phyloP scores from a whole-genome alignment of 2,329 filamentous ascomycete species.

The Epichloe bromicola region DNA sequence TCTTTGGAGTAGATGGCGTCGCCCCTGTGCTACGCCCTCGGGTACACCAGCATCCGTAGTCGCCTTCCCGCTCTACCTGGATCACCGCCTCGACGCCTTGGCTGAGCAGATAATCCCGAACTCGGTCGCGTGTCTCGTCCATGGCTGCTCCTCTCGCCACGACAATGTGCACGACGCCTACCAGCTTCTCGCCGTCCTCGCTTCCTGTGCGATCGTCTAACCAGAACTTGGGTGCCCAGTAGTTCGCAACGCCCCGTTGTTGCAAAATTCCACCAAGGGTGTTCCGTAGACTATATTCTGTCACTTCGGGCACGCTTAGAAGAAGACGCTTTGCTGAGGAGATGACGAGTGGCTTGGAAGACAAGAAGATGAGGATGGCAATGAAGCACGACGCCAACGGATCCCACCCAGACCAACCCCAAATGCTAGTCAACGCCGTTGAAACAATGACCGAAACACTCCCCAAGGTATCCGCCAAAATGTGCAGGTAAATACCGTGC shows the following conservation, averaged over 20 bases:
- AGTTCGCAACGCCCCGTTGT: conserved; percentile 72
- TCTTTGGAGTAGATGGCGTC: conserved; percentile 21
- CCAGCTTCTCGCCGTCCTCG: conserved; percentile 39
- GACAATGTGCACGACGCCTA: conserved; percentile 79
- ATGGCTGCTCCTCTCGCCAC: conserved; percentile 58
- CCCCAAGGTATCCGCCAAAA: conserved; percentile 86
- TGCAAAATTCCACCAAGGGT: conserved; percentile 72
- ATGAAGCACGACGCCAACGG: conserved; percentile 90
- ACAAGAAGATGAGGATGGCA: conserved; percentile 83
- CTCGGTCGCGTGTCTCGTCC: conserved; percentile 74
- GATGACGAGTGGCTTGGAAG: conserved; percentile 74
- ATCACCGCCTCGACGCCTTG: conserved; percentile 71
- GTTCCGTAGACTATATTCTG: conserved; percentile 80
- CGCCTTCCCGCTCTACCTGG: conserved; percentile 78
- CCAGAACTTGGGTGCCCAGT: conserved; percentile 86
- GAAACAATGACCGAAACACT: conserved; percentile 91
- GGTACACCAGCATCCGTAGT: conserved; percentile 48
- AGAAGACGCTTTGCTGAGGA: conserved; percentile 74
- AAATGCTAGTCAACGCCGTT: conserved; percentile 73
- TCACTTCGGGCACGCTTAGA: conserved; percentile 69
- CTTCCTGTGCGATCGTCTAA: conserved; percentile 52
- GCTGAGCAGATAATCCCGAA: conserved; percentile 54
- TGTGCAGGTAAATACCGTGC: conserved; percentile 91
- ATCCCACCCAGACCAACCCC: conserved; percentile 89
- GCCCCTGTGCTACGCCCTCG: conserved; percentile 17